A percentile compares a stretch with the other conserved stretches of the same genome.
Evolutionary conservation across 495 filamentous ascomycete genomes (phyloP).

Genomic region (Melanomma pulvis-pyrius): DNA sequence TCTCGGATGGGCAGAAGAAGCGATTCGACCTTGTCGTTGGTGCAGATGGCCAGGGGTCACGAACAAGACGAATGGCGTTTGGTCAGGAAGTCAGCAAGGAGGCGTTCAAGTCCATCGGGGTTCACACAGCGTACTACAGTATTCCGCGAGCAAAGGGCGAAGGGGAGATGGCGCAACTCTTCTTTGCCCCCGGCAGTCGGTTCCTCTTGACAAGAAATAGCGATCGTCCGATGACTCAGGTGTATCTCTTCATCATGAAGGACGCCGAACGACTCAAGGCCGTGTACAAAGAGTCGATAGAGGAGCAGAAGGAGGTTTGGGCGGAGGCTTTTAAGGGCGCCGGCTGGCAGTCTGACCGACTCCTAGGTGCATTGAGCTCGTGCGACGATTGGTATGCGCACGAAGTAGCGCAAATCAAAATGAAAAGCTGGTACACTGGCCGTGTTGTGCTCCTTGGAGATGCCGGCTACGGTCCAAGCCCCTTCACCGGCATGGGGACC

Average conservation of each 20-base stretch:
- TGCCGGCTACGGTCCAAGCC: conserved; percentile 38
- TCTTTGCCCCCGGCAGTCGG: conserved; percentile 42
- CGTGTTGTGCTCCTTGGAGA: conserved; percentile 42
- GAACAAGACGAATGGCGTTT: conserved; percentile 20
- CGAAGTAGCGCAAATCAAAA: conserved; percentile 36
- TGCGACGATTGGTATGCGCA: conserved; percentile 54
- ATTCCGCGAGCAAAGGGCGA: conserved; percentile 42
- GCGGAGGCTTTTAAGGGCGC: conserved; percentile 49
- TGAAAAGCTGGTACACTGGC: conserved; percentile 30
- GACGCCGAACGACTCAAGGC: conserved; percentile 40
- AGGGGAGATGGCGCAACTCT: conserved; percentile 44
- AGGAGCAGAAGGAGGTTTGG: conserved; percentile 36
- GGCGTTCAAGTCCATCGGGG: conserved; percentile 10
- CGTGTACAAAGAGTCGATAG: neutral
- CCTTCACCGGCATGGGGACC: conserved; percentile 40
- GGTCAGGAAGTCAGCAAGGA: conserved; percentile 1
- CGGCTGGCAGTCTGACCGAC: conserved; percentile 51
- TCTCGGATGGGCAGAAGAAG: conserved; percentile 27
- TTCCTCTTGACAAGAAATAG: conserved; percentile 47
- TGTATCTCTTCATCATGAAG: conserved; percentile 44
- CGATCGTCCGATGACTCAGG: conserved; percentile 46
- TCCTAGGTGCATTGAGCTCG: conserved; percentile 46
- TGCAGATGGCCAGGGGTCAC: conserved; percentile 36
- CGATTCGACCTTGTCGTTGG: conserved; percentile 37
- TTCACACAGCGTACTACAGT: conserved; percentile 35